A percentile compares a stretch with the other conserved stretches of the same genome.
Evolutionary conservation across 352 stramenopile species (phyloP).

Genomic region (Pythium dissimile): DNA sequence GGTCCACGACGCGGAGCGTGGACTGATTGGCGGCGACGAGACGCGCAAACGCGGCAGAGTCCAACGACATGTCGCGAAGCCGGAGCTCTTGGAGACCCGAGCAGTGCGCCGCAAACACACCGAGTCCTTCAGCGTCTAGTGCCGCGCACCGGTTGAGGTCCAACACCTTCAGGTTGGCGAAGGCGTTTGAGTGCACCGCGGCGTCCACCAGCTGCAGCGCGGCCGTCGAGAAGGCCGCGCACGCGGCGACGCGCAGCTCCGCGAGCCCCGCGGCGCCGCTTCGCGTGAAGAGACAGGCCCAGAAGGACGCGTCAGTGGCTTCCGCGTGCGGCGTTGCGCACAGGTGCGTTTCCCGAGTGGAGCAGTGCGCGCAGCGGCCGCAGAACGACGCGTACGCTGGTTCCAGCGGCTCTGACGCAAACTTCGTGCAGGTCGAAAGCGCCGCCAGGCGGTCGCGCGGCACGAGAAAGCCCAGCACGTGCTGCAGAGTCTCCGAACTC

Average conservation of each 20-base stretch:
- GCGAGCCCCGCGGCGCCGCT: constrained; percentile 29
- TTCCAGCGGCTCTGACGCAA: constrained; percentile 42
- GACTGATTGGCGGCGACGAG: constrained; percentile 42
- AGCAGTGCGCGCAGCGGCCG: constrained; percentile 45
- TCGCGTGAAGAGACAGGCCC: constrained; percentile 44
- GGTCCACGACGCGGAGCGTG: constrained; percentile 60
- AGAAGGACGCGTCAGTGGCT: constrained; percentile 40
- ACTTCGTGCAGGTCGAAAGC: constrained; percentile 33
- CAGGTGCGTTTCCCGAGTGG: constrained; percentile 45
- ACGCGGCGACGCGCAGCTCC: constrained; percentile 55
- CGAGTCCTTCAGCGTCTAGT: constrained; percentile 41
- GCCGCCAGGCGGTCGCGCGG: constrained; percentile 60
- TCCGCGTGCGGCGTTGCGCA: constrained; percentile 34
- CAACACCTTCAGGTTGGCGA: constrained; percentile 47
- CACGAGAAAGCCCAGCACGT: constrained; percentile 52
- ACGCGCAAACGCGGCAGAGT: constrained; percentile 41
- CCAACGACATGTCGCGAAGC: constrained; percentile 69
- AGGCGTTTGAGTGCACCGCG: constrained; percentile 19
- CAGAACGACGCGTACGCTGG: constrained; percentile 52
- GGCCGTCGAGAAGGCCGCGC: constrained; percentile 35
- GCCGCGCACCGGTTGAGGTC: constrained; percentile 55
- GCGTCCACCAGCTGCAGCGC: constrained; percentile 29
- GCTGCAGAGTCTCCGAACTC: constrained; percentile 47
- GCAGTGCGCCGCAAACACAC: constrained; percentile 36
- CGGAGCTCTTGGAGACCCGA: constrained; percentile 49